phyloP scores from a whole-genome alignment of 176 grass and related monocot genomes.

The Oryza officinalis region DNA sequence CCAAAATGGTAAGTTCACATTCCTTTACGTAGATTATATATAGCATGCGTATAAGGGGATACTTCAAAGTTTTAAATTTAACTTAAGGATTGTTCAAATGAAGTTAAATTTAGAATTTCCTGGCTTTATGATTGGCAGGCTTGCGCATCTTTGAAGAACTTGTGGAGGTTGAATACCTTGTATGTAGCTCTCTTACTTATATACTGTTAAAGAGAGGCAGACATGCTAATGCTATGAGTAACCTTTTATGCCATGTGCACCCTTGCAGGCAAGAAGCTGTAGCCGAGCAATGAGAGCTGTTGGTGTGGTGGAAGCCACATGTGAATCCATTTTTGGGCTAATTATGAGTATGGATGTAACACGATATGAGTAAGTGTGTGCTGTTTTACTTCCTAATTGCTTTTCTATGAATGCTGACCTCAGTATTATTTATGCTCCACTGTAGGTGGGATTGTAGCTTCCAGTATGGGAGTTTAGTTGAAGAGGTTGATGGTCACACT shows the following conservation, averaged over 20 bases:
- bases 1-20: slow-evolving; percentile 80
- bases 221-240: slow-evolving; percentile 25
- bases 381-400: slow-evolving; percentile 20
- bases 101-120: slow-evolving; percentile 9
- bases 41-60: not conserved
- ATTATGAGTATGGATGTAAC: slow-evolving; percentile 97
- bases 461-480: slow-evolving; percentile 89
- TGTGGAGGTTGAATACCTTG: slow-evolving; percentile 81
- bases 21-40: slow-evolving; percentile 1
- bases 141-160: slow-evolving; percentile 97
- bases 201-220: slow-evolving; percentile 16
- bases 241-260: slow-evolving; percentile 45
- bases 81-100: slow-evolving; percentile 1
- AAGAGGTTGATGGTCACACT: slow-evolving; percentile 99
- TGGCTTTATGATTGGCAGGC: slow-evolving; percentile 50
- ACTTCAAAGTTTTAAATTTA: slow-evolving; percentile 1
- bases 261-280: slow-evolving; percentile 82
- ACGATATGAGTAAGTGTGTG: slow-evolving; percentile 78
- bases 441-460: slow-evolving; percentile 99
- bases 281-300: slow-evolving; percentile 95
- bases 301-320: slow-evolving; percentile 86
- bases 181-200: slow-evolving; percentile 43
- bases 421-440: slow-evolving; percentile 28
- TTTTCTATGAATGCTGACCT: slow-evolving; percentile 29
- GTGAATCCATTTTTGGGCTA: slow-evolving; percentile 94